A percentile compares a stretch with the other conserved stretches of the same genome.
Evolutionary conservation across 148 eudicot species (phyloP).

Genomic region (Diospyros kaki): DNA sequence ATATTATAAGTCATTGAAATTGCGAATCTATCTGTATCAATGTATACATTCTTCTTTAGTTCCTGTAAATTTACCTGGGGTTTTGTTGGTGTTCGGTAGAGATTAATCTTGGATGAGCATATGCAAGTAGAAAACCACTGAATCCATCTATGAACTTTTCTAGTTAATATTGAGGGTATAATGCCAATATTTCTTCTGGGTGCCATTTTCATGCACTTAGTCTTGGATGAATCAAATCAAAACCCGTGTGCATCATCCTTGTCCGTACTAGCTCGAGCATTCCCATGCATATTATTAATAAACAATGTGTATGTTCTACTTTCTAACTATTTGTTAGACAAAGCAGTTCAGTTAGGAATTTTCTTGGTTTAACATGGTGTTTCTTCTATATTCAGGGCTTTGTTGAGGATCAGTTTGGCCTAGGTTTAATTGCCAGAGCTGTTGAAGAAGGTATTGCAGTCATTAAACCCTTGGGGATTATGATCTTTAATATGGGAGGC

Average conservation of each 20-base stretch:
- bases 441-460: slow-evolving; percentile 97
- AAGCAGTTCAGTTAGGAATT: neutral
- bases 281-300: neutral
- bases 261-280: neutral
- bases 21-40: neutral
- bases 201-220: neutral
- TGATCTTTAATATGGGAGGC: slow-evolving; percentile 99
- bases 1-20: no score
- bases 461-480: slow-evolving; percentile 85
- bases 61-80: neutral
- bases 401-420: slow-evolving; percentile 98
- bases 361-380: neutral
- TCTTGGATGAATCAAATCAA: neutral
- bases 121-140: neutral
- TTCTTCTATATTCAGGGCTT: slow-evolving; percentile 55
- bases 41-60: neutral
- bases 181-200: neutral
- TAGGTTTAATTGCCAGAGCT: slow-evolving; percentile 94
- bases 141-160: neutral
- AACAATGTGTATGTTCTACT: neutral
- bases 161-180: neutral
- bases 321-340: neutral
- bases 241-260: neutral
- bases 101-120: neutral
- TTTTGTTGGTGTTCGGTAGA: neutral